Evolutionary conservation across 2,329 filamentous ascomycete species (phyloP), one percentile per base, ranked within the genome.

Genomic region (Neopestalotiopsis rosae): DNA sequence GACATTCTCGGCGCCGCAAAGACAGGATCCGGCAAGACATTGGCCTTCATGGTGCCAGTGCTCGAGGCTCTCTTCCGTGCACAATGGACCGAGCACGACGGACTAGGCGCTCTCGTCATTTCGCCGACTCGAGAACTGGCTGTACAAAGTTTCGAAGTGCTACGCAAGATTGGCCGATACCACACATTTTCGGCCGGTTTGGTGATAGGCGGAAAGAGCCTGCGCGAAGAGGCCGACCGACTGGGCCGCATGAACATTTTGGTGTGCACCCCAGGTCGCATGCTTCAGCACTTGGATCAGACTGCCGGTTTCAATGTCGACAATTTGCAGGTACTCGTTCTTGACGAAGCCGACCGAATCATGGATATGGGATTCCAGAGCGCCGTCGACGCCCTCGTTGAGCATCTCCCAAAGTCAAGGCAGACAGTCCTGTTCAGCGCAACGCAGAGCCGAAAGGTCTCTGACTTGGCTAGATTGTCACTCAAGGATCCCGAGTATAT

Each of bases 321-420:
- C 78, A 96, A 97, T 78, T 80, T 99, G 72, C 94, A 97, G 82
- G 93, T 99, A 79, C 84, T 99, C 65, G 95, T 99, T 0, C 85
- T 99, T 68, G 96, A 99, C 76, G 96, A 99, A 80, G 96, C 96
- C 2, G 96, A 99, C 80, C 90, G 96, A 52, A 98, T 98, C 76
- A 90, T 99, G 87, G 96, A 99, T 77, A 96, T 98, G 94, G 96
- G 96, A 5, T 99, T 99, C 79, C 92, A 97, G 80, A 85, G 87
- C 5, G 94, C 94, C 1, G 91, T 99, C 3, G 96, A 99, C 81
- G 96, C 96, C 0, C 92, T 99, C 65, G 83, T 99, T 34, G 94
- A 97, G 71, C 97, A 98, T 78, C 85, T 99, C 1, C 96, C 96
- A 1, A 91, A 90, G 74, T 85, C 91, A 34, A 87, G 96, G 71